Conservation (phyloP, 345 rosid genomes). For the Eucalyptus curtisii region DNA sequence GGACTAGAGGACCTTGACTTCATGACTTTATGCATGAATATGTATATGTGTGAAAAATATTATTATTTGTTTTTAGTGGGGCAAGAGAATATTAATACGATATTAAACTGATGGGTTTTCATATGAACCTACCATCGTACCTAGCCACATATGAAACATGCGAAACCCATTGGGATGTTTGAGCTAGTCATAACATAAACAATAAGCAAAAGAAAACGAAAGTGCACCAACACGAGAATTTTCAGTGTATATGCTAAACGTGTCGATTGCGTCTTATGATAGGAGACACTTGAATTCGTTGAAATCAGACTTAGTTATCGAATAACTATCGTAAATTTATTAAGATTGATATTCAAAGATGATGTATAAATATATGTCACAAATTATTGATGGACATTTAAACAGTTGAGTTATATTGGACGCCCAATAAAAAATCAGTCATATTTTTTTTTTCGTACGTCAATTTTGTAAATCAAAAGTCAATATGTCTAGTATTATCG, state of each 20-base stretch:
- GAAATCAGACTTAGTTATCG: neutral
- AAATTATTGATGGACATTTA: neutral
- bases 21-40: neutral
- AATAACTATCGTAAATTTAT: fast-evolving
- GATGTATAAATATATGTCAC: fast-evolving
- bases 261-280: neutral
- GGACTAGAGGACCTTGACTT: neutral
- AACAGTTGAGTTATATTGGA: too few relatives aligned
- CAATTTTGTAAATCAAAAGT: neutral
- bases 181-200: neutral
- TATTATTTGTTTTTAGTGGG: neutral
- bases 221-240: neutral
- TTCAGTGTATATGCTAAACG: neutral
- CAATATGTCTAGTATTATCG: neutral
- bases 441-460: too few relatives aligned
- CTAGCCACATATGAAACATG: neutral
- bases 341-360: neutral
- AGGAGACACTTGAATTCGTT: neutral
- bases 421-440: too few relatives aligned
- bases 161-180: neutral
- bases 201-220: neutral
- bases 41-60: neutral
- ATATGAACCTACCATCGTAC: neutral
- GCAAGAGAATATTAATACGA: neutral
- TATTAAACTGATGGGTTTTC: neutral